A percentile compares a stretch with the other conserved stretches of the same genome.
phyloP scores from a whole-genome alignment of 352 stramenopile species.

The Globisporangium perplexum region DNA sequence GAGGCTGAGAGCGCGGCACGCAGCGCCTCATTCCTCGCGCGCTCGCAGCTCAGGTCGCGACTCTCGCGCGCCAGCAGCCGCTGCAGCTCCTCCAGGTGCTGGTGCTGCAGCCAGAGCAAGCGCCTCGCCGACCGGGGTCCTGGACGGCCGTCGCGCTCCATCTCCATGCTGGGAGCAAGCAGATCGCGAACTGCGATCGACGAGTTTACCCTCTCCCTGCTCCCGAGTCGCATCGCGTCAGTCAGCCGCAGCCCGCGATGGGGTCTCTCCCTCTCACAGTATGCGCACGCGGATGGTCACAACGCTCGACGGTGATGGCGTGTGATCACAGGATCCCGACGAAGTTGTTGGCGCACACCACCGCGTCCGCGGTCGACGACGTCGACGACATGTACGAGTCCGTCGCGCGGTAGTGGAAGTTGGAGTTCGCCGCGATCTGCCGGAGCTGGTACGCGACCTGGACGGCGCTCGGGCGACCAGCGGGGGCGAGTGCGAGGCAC shows the following conservation, averaged over 20 bases:
- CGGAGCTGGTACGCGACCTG: conserved; percentile 34
- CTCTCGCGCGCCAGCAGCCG: neutral
- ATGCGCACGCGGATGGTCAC: neutral
- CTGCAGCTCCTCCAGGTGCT: neutral
- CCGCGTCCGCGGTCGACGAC: conserved; percentile 3
- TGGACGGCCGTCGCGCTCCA: neutral
- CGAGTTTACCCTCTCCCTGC: too few relatives aligned
- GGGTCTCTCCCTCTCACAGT: neutral
- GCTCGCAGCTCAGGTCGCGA: neutral
- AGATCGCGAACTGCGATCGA: neutral
- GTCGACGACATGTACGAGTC: conserved; percentile 1
- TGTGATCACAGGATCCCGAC: conserved; percentile 5
- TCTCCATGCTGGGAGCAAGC: too few relatives aligned
- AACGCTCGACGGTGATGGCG: neutral
- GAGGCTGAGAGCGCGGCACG: neutral
- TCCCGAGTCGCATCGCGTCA: neutral
- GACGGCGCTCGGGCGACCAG: conserved; percentile 25
- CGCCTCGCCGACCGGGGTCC: too few relatives aligned
- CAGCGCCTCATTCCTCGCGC: neutral
- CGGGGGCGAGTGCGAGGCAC: conserved; percentile 28
- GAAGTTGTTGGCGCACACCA: neutral
- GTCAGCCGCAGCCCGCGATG: neutral
- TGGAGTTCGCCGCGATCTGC: conserved; percentile 9
- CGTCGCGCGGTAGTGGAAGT: neutral
- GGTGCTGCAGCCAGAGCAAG: neutral